phyloP scores from a whole-genome alignment of 2,329 filamentous ascomycete genomes.

The Fusarium sp. region DNA sequence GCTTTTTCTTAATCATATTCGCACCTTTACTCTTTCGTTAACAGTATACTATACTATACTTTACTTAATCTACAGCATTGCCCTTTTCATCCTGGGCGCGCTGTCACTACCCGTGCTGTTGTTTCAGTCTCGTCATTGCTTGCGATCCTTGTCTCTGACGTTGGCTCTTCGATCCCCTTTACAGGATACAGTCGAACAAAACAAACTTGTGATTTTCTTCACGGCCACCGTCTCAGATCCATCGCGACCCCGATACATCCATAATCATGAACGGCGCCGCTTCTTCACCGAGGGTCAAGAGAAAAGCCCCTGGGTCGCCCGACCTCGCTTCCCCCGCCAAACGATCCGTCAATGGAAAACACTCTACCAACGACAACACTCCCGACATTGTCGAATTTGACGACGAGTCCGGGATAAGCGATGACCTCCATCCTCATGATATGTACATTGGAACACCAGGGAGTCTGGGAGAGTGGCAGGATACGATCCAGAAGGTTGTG shows the following conservation, averaged over 20 bases:
- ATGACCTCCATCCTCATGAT: constrained; percentile 54
- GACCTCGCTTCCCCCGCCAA: constrained; percentile 54
- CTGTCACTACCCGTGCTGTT: constrained; percentile 41
- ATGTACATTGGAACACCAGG: constrained; percentile 55
- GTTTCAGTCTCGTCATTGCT: constrained; percentile 27
- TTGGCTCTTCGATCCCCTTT: constrained; percentile 30
- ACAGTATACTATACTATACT: constrained; percentile 10
- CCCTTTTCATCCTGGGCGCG: constrained; percentile 43
- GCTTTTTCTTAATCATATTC: constrained; percentile 25
- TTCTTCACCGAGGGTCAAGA: constrained; percentile 61
- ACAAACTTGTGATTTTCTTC: constrained; percentile 21
- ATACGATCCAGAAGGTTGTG: constrained; percentile 93
- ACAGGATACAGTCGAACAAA: constrained; percentile 9
- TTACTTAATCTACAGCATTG: constrained; percentile 26
- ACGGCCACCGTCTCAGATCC: constrained; percentile 10
- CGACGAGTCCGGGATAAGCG: constrained; percentile 58
- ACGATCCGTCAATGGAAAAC: constrained; percentile 60
- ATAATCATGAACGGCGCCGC: constrained; percentile 59
- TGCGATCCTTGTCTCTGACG: constrained; percentile 41
- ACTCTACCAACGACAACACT: constrained; percentile 63
- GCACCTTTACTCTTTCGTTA: not conserved
- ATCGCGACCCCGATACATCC: constrained; percentile 11
- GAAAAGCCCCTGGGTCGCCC: constrained; percentile 62
- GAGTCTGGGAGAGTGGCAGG: constrained; percentile 82
- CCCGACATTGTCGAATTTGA: constrained; percentile 58